Evolutionary conservation across 2,329 filamentous ascomycete species (phyloP).

Genomic region (Trichoderma oligosporum): DNA sequence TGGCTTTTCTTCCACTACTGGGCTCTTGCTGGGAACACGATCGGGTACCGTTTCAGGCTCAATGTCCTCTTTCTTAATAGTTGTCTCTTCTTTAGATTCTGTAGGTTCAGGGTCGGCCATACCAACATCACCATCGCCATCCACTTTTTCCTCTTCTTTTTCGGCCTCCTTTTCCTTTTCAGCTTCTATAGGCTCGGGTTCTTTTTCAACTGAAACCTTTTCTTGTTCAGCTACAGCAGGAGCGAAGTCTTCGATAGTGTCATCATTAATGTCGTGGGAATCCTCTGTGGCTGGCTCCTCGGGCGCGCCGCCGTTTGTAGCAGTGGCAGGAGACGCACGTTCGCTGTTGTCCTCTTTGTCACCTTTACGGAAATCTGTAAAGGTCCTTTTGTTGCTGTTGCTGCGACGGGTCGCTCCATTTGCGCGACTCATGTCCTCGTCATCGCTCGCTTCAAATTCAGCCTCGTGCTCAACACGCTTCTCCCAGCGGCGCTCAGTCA

Average conservation of each 20-base stretch:
- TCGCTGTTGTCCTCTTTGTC: conserved; percentile 39
- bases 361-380: conserved; percentile 49
- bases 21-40: conserved; percentile 28
- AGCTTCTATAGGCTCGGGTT: conserved; percentile 5
- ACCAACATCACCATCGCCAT: conserved; percentile 50
- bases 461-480: conserved; percentile 70
- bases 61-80: conserved; percentile 40
- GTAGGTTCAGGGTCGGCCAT: conserved; percentile 42
- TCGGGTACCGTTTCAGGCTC: conserved; percentile 34
- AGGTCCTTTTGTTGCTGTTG: conserved; percentile 48
- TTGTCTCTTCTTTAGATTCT: conserved; percentile 30
- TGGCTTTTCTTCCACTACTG: conserved; percentile 23
- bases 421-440: conserved; percentile 71
- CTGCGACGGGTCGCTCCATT: conserved; percentile 64
- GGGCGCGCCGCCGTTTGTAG: conserved; percentile 29
- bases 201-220: conserved; percentile 24
- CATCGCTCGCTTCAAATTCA: conserved; percentile 83
- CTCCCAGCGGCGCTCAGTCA: conserved; percentile 79
- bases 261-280: conserved; percentile 37
- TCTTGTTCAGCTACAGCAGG: conserved; percentile 28
- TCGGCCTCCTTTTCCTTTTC: conserved; percentile 13
- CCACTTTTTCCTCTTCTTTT: conserved; percentile 34
- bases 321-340: conserved; percentile 37
- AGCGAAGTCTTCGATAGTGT: conserved; percentile 45
- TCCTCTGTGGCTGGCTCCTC: conserved; percentile 32